Base-by-base conservation (phyloP, 441 rosid genomes). In the Adansonia gregorii region DNA sequence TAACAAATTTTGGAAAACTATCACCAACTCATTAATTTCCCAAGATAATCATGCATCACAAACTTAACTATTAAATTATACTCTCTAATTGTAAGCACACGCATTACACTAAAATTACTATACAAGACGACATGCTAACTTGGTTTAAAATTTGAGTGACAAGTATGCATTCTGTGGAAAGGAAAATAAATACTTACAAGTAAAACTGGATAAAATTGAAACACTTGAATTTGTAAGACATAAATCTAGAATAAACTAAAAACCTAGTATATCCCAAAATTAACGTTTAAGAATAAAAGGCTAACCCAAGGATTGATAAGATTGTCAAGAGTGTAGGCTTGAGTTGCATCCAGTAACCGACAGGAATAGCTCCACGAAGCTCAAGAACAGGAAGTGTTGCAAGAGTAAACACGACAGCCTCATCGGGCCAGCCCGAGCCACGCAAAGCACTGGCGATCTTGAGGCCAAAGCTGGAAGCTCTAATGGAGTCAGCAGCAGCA, bases 271-370 rank as follows among this genome's bases (percentile, higher is more conserved):
- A 65, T 17, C 31, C 15, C 22, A 35, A 76, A 31, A 54, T 59
- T 64, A 76, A 14, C 17, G 0, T 56, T 27, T 14, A 59, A 67
- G 59, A 45, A 72, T 76, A 46, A 6, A 43, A 52, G 65, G 85
- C 95, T 84, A 72, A 95, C 98, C 98, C 99, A 75, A 90, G 35
- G 81, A 93, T 80, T 72, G 97, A 85, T 74, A 87, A 81, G 75
- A 83, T 75, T 2, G 95, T 95, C 59, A 93, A 84, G 72, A 75
- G 68, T 0, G 19, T 27, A 19, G 97, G 98, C 48, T 87, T 88
- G 19, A 95, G 94, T 72, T 91, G 92, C 97, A 95, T 85, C 99
- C 99, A 93, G 74, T 95, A 93, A 73, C 99, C 99, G 54, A 93
- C 97, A 4, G 97, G 98, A 54, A 92, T 93, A 41, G 97, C 99